Base-by-base conservation (phyloP, 1,139 yeast genomes). In the Kluyveromyces sp. region DNA sequence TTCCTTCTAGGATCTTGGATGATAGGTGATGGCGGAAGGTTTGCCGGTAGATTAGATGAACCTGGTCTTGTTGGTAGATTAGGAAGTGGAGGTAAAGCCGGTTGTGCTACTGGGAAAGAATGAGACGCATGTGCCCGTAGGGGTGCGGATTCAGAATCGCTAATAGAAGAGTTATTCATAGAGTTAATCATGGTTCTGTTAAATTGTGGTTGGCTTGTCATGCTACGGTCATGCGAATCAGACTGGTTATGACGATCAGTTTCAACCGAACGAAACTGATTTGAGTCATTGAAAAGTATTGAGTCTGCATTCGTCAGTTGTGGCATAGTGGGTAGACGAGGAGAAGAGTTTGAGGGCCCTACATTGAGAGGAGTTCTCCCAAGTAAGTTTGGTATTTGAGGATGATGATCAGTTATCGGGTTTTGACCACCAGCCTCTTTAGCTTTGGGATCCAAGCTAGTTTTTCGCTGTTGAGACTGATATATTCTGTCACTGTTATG, bases 301-400 rank as follows among this genome's bases (percentile, higher is more conserved):
- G 43, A 41, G 25, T 41, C 43, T 4, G 43, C 37, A 25, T 41
- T 41, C n/a, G 43, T 41, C 34, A 41, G 34, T 4, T 27, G 25
- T 7, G 43, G 29, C 27, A 41, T 27, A 21, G 26, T 41, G 5
- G 43, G 43, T 4, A 41, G 28, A 4, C 6, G 43, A 8, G 39
- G 39, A 4, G 6, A 7, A 4, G 15, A 15, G 7, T 10, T 21
- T 4, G 15, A 31, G 8, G 25, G 15, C 26, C 27, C 15, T 25
- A 32, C 6, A 35, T 50, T 55, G 7, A 53, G 39, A 3, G 59
- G 57, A 0, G 58, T 45, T 32, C 49, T 55, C 3, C 57, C 61
- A 7, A 56, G 42, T 6, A 56, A 38, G 37, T 53, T 53, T 7
- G 60, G 56, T 41, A 41, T 30, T 33, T n/a, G 10, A n/a, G 27